phyloP scores from a whole-genome alignment of 2,329 filamentous ascomycete species.

The Diaporthe humulicola region DNA sequence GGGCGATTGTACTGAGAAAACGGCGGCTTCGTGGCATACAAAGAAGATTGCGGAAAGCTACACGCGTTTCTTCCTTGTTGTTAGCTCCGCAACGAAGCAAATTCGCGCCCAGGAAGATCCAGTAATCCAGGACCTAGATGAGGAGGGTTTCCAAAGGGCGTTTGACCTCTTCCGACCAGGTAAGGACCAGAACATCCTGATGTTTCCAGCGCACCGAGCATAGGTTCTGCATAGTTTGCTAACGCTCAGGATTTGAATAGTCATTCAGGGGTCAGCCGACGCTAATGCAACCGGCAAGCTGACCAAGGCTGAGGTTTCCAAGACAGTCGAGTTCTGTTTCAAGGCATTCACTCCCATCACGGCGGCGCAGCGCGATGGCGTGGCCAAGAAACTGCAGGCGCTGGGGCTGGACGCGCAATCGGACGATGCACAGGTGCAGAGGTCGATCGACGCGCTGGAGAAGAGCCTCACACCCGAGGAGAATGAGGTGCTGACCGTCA shows the following conservation, averaged over 20 bases:
- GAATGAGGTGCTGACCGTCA: constrained; percentile 46
- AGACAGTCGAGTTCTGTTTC: constrained; percentile 51
- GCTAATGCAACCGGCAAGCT: constrained; percentile 44
- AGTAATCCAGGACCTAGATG: constrained; percentile 56
- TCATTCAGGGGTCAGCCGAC: constrained; percentile 55
- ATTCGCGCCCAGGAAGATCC: constrained; percentile 54
- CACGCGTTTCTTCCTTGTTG: constrained; percentile 60
- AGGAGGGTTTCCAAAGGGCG: constrained; percentile 57
- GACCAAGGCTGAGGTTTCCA: constrained; percentile 48
- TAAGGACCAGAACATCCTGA: constrained; percentile 43
- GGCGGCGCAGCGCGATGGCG: neutral
- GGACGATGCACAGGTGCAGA: constrained; percentile 6
- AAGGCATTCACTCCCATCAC: constrained; percentile 46
- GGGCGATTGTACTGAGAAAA: constrained; percentile 54
- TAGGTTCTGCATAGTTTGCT: neutral
- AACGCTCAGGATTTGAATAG: constrained; percentile 41
- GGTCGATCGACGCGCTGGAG: constrained; percentile 35
- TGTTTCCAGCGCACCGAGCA: neutral
- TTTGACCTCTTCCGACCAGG: constrained; percentile 56
- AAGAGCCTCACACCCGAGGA: constrained; percentile 45
- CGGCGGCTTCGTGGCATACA: constrained; percentile 56
- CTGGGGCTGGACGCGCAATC: neutral
- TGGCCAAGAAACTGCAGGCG: constrained; percentile 37
- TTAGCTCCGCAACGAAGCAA: constrained; percentile 55
- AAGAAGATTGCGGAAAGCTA: constrained; percentile 60